Base-by-base conservation (phyloP, 371 early-diverging fungal species). In the Rhizopus delemar region DNA sequence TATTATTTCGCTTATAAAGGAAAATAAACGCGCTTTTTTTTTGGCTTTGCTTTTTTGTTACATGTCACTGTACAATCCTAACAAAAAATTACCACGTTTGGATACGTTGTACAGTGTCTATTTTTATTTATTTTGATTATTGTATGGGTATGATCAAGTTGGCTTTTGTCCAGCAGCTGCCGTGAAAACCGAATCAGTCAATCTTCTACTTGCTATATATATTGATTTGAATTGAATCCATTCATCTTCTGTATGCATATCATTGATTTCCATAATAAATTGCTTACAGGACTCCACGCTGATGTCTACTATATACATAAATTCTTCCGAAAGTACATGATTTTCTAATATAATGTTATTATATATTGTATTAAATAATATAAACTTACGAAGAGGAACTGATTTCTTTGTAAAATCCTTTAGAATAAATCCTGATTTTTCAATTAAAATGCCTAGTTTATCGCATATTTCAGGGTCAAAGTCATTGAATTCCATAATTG, bases 141-240 rank as follows among this genome's bases (percentile, higher is more conserved):
- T 22, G 22, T 22, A 22, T 22, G 22, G 22, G 22, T 22, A 22
- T 22, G 22, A 22, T 22, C 22, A 22, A 22, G 22, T 22, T 22
- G 22, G 22, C 22, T 56, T 56, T 13, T 46, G 56, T 8, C 56
- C 56, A 11, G 32, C 46, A 56, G 46, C 56, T n/a, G 12, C 32
- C 22, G 35, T 45, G 31, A 43, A 56, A 0, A 41, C 45, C 22
- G 46, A 46, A 3, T 22, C 12, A 2, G 56, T 28, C 3, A 33
- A 36, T 35, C 34, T 56, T 28, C 56, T 56, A 16, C 56, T 56
- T 46, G 45, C 36, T 7, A 56, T 3, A 43, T 45, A 56, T 2
- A 22, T 46, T 16, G 12, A n/a, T 8, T 46, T 56, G 8, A 46
- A 8, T 1, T 11, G 22, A 22, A 33, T 13, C 33, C 29, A 56